Conservation (phyloP, 2,329 filamentous ascomycete species). For the Neoarthrinium moseri region DNA sequence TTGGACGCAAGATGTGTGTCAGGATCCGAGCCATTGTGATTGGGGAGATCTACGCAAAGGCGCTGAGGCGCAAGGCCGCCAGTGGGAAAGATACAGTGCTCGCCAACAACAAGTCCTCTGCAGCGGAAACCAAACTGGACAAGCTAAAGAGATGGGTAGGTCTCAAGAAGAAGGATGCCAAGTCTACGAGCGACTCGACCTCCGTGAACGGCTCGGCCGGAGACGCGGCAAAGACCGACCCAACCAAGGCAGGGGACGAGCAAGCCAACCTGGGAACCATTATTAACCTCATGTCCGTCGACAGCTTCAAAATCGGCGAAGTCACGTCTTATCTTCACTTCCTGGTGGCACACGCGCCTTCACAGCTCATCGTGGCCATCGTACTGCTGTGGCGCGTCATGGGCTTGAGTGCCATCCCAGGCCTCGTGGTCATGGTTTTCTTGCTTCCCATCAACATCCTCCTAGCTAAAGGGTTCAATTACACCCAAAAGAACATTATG, state of each 20-base stretch:
- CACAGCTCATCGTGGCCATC: constrained; percentile 81
- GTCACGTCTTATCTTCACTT: constrained; percentile 95
- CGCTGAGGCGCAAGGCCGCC: constrained; percentile 84
- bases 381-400: constrained; percentile 84
- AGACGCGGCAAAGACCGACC: constrained; percentile 27
- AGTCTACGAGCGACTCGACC: constrained; percentile 34
- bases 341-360: constrained; percentile 86
- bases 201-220: constrained; percentile 29
- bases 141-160: constrained; percentile 58
- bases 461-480: constrained; percentile 82
- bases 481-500: constrained; percentile 87
- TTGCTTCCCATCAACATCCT: constrained; percentile 88
- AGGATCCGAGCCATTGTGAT: constrained; percentile 91
- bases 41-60: constrained; percentile 96
- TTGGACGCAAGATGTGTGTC: constrained; percentile 92
- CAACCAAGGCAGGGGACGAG: constrained; percentile 50
- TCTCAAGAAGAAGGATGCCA: constrained; percentile 56
- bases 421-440: constrained; percentile 84
- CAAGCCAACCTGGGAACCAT: constrained; percentile 96
- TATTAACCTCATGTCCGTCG: constrained; percentile 98
- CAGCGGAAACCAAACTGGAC: constrained; percentile 38
- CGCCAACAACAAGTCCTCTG: constrained; percentile 52
- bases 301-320: constrained; percentile 97
- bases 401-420: constrained; percentile 89
- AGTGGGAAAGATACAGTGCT: constrained; percentile 73